A percentile compares a stretch with the other conserved stretches of the same genome.
These are phyloP conservation scores for Carpinus viminea DNA, from an alignment of 306 rosid genomes.

Conservation along the genomic window DNA sequence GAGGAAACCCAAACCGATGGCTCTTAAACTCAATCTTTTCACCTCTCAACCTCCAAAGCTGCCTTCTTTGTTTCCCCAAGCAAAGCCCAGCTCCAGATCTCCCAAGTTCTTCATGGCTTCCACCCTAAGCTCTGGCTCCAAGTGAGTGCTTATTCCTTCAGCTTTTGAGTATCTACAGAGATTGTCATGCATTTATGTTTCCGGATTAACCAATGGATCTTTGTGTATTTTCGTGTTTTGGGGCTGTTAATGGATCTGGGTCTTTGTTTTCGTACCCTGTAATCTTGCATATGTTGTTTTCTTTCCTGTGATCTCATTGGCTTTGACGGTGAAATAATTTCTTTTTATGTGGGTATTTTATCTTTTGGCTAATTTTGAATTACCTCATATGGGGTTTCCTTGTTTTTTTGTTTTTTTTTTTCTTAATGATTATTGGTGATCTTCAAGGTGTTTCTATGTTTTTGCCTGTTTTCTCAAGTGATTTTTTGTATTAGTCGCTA, in stretches of 20 bases:
- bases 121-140: conserved; percentile 72
- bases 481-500: not conserved
- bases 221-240: not conserved
- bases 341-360: not conserved
- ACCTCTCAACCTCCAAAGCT: conserved; percentile 51
- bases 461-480: not conserved
- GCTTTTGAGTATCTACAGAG: not conserved
- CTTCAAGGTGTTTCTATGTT: not conserved
- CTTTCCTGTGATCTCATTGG: not conserved
- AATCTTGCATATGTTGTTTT: not conserved
- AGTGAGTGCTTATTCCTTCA: conserved; percentile 34
- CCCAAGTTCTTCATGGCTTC: conserved; percentile 83
- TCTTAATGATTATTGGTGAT: not conserved
- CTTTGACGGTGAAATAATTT: conserved; percentile 1
- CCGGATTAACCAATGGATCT: conserved; percentile 15
- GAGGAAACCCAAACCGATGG: conserved; percentile 39
- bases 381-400: not conserved
- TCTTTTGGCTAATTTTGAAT: not conserved
- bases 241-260: conserved; percentile 28
- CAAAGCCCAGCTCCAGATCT: conserved; percentile 74
- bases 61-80: conserved; percentile 53
- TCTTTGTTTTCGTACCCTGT: not conserved
- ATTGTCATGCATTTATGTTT: not conserved
- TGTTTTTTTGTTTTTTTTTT: not conserved
- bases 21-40: conserved; percentile 48